These are phyloP conservation scores for Phytophthora meadii DNA, from an alignment of 352 stramenopile genomes.

Conservation along the genomic window DNA sequence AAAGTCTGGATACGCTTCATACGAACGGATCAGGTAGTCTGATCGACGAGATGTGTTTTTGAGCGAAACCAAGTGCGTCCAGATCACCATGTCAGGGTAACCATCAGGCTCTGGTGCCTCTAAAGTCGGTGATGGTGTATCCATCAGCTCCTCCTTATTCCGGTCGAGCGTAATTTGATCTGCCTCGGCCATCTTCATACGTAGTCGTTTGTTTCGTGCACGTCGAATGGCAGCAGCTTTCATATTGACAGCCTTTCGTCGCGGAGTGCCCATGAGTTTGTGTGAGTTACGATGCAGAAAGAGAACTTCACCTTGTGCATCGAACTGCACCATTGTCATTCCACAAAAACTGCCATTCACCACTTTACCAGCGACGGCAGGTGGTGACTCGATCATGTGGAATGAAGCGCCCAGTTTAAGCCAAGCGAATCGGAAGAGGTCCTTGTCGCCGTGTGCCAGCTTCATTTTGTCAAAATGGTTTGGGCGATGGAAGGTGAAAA, in stretches of 20 bases:
- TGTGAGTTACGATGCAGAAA: slow-evolving; percentile 62
- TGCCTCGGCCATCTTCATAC: slow-evolving; percentile 34
- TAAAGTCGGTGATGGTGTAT: slow-evolving; percentile 30
- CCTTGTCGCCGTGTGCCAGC: slow-evolving; percentile 60
- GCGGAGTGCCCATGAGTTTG: slow-evolving; percentile 44
- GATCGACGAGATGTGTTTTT: slow-evolving; percentile 39
- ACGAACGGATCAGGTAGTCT: slow-evolving; percentile 63
- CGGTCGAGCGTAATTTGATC: slow-evolving; percentile 19
- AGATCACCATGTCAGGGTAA: slow-evolving; percentile 56
- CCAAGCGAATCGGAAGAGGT: slow-evolving; percentile 68
- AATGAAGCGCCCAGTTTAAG: slow-evolving; percentile 51
- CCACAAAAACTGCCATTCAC: slow-evolving; percentile 51
- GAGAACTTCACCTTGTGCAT: slow-evolving; percentile 40
- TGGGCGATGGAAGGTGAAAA: slow-evolving; percentile 46
- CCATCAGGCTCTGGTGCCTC: slow-evolving; percentile 26
- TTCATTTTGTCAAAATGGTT: slow-evolving; percentile 44
- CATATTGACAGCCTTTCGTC: slow-evolving; percentile 29
- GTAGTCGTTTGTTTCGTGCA: slow-evolving; percentile 31
- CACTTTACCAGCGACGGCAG: slow-evolving; percentile 45
- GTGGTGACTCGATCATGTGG: slow-evolving; percentile 51
- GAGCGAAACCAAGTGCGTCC: slow-evolving; percentile 71
- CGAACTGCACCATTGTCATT: slow-evolving; percentile 57
- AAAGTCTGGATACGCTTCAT: slow-evolving; percentile 44
- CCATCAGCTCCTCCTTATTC: neutral
- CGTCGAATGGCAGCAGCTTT: slow-evolving; percentile 32